These are phyloP conservation scores for Ogataea nakhonphanomensis DNA, from an alignment of 805 yeast genomes.

Conservation along the genomic window DNA sequence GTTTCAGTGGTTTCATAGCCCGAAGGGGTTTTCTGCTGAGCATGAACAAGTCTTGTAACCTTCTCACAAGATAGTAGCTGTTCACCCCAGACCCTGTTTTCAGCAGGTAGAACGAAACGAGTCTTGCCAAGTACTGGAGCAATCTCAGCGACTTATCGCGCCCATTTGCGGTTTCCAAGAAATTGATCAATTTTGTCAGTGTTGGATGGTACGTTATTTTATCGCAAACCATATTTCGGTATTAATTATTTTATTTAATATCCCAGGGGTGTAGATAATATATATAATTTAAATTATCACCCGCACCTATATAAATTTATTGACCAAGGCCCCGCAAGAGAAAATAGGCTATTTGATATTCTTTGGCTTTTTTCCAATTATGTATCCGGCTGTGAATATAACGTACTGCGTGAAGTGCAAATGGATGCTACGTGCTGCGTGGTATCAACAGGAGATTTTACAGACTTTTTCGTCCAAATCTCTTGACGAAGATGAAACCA, in stretches of 20 bases:
- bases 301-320: conserved; percentile 4
- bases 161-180: conserved; percentile 63
- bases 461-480: conserved; percentile 57
- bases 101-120: conserved; percentile 58
- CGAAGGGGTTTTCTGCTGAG: conserved; percentile 80
- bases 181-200: conserved; percentile 54
- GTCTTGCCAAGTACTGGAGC: conserved; percentile 76
- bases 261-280: background rate
- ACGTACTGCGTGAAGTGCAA: conserved; percentile 79
- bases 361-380: background rate
- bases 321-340: conserved; percentile 7
- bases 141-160: conserved; percentile 79
- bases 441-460: conserved; percentile 84
- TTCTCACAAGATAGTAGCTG: conserved; percentile 46
- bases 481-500: conserved; percentile 33
- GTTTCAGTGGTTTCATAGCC: conserved; percentile 75
- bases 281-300: conserved; percentile 7
- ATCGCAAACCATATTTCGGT: conserved; percentile 55
- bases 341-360: conserved; percentile 6
- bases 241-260: too few species aligned
- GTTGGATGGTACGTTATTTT: conserved; percentile 73
- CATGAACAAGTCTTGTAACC: conserved; percentile 60
- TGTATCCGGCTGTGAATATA: conserved; percentile 62
- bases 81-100: conserved; percentile 50
- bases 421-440: conserved; percentile 84